Conservation (phyloP, 305 asterid genomes). For the Fraxinus sp. region DNA sequence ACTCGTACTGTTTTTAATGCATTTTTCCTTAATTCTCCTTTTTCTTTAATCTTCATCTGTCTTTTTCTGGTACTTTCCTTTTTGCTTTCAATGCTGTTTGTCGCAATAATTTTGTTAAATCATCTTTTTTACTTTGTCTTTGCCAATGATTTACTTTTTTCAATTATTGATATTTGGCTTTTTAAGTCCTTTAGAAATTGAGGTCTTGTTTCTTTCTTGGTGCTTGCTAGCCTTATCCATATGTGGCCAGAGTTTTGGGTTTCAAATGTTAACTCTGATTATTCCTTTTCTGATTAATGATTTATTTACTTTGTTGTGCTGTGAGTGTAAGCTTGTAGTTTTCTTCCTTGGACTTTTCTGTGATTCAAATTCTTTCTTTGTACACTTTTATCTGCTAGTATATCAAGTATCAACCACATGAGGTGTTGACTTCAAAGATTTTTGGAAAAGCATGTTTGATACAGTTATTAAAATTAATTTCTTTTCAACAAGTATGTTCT, state of each 20-base stretch:
- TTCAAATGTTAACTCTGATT: slow-evolving; percentile 17
- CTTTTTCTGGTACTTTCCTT: neutral
- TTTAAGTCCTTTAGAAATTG: neutral
- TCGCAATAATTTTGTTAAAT: neutral
- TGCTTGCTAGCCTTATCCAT: slow-evolving; percentile 48
- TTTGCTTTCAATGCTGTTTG: neutral
- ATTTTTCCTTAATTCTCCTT: neutral
- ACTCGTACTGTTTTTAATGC: neutral
- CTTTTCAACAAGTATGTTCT: neutral
- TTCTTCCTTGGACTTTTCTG: slow-evolving; percentile 45
- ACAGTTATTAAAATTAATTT: neutral
- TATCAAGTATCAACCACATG: slow-evolving; percentile 21
- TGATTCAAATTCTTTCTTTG: slow-evolving; percentile 29
- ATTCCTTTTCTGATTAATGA: slow-evolving; percentile 36
- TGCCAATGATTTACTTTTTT: slow-evolving; percentile 10
- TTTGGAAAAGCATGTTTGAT: slow-evolving; percentile 22
- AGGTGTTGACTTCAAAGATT: slow-evolving; percentile 33
- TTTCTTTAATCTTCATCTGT: neutral
- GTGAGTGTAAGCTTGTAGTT: slow-evolving; percentile 31
- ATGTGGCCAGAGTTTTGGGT: slow-evolving; percentile 34
- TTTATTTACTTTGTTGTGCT: neutral
- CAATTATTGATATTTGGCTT: neutral
- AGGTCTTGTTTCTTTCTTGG: slow-evolving; percentile 22
- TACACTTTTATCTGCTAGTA: slow-evolving; percentile 31
- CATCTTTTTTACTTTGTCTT: neutral